These are phyloP conservation scores for Trematosphaeria pertusa DNA, from an alignment of 2,329 filamentous ascomycete species.

Conservation along the genomic window DNA sequence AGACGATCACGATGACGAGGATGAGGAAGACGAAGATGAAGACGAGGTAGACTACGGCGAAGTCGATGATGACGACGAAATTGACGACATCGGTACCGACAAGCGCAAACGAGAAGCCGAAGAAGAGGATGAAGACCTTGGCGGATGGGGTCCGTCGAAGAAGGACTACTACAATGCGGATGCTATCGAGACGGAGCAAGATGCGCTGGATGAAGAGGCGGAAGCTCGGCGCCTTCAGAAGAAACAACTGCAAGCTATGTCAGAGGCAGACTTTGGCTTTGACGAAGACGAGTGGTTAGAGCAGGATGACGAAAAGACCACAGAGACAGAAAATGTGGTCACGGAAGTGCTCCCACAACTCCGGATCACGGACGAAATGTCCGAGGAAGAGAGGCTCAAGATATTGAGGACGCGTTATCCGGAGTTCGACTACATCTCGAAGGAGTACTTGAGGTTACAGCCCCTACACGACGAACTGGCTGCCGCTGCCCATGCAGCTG, in stretches of 20 bases:
- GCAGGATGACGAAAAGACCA: slow-evolving; percentile 55
- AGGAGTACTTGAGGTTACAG: slow-evolving; percentile 79
- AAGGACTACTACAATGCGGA: slow-evolving; percentile 95
- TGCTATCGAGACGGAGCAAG: slow-evolving; percentile 70
- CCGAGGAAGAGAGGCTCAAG: slow-evolving; percentile 73
- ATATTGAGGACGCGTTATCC: slow-evolving; percentile 84
- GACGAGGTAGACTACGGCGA: slow-evolving; percentile 45
- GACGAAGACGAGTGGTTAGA: slow-evolving; percentile 87
- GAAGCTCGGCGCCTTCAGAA: slow-evolving; percentile 89
- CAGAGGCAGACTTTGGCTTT: slow-evolving; percentile 90
- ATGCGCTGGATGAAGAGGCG: slow-evolving; percentile 87
- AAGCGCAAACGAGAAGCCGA: slow-evolving; percentile 52
- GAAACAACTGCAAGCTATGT: slow-evolving; percentile 89
- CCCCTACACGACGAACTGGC: slow-evolving; percentile 64
- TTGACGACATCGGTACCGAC: slow-evolving; percentile 41
- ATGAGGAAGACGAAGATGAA: slow-evolving; percentile 56
- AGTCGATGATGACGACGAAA: slow-evolving; percentile 45
- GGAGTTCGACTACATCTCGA: slow-evolving; percentile 85
- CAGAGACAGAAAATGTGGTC: slow-evolving; percentile 63
- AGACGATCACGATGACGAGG: slow-evolving; percentile 51
- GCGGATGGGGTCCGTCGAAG: slow-evolving; percentile 86
- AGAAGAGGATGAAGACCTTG: slow-evolving; percentile 64
- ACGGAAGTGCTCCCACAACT: slow-evolving; percentile 87
- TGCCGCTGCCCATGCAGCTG: slow-evolving; percentile 64
- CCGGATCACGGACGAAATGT: slow-evolving; percentile 82